A percentile compares a stretch with the other conserved stretches of the same genome.
Evolutionary conservation across 1,139 yeast species (phyloP).

Genomic region (Hyphopichia khmerensis): DNA sequence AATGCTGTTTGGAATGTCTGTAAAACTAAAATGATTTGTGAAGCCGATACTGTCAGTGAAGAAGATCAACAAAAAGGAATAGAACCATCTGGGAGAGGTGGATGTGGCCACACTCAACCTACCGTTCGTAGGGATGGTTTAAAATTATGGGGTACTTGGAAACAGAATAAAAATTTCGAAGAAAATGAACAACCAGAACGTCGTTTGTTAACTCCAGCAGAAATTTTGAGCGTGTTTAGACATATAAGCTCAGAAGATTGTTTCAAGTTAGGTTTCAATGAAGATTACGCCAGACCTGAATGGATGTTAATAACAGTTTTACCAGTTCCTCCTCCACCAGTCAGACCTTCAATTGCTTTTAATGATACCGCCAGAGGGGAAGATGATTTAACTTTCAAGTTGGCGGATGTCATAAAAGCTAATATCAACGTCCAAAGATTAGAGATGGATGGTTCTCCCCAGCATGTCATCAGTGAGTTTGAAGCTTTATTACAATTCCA

Average conservation of each 20-base stretch:
- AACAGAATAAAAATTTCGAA: conserved; percentile 73
- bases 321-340: conserved; percentile 99
- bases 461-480: conserved; percentile 94
- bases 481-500: conserved; percentile 95
- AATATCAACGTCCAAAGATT: conserved; percentile 93
- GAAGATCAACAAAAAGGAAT: conserved; percentile 51
- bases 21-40: conserved; percentile 93
- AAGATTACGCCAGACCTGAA: conserved; percentile 97
- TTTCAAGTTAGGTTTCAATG: conserved; percentile 79
- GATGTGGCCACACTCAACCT: conserved; percentile 98
- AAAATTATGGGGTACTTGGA: conserved; percentile 97
- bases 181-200: conserved; percentile 92
- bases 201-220: conserved; percentile 83
- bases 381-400: conserved; percentile 96
- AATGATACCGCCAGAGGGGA: conserved; percentile 99
- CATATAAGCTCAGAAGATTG: conserved; percentile 89
- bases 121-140: conserved; percentile 94
- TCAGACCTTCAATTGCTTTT: conserved; percentile 96
- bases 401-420: conserved; percentile 95
- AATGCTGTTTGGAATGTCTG: conserved; percentile 95
- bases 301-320: conserved; percentile 96
- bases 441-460: conserved; percentile 98
- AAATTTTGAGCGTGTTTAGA: conserved; percentile 85
- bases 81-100: conserved; percentile 70
- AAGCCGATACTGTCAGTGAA: conserved; percentile 73